phyloP scores from a whole-genome alignment of 2,329 filamentous ascomycete genomes.

The Catunica adiposa region DNA sequence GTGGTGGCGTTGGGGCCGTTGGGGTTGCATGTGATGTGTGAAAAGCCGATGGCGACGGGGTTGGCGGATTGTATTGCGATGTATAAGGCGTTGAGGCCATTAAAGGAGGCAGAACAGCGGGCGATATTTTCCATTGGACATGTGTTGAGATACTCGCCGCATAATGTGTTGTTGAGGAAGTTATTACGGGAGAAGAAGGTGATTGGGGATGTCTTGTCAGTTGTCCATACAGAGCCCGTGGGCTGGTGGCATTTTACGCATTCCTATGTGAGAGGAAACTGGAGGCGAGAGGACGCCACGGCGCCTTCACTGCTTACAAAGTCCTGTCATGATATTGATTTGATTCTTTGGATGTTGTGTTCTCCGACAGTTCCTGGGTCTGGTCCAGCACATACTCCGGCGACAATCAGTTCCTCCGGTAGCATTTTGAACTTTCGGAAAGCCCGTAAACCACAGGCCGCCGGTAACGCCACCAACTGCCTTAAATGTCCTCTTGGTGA shows the following conservation, averaged over 20 bases:
- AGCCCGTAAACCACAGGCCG: constrained; percentile 56
- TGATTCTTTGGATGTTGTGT: constrained; percentile 79
- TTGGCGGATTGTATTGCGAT: constrained; percentile 65
- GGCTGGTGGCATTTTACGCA: constrained; percentile 95
- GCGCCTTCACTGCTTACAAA: constrained; percentile 80
- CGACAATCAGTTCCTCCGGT: constrained; percentile 59
- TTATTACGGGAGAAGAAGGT: constrained; percentile 57
- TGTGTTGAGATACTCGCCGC: constrained; percentile 81
- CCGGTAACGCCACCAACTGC: constrained; percentile 72
- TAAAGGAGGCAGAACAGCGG: constrained; percentile 18
- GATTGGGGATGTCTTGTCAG: constrained; percentile 69
- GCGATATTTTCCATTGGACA: constrained; percentile 76
- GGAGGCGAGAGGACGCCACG: constrained; percentile 64
- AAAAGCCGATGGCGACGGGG: constrained; percentile 79
- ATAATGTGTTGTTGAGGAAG: constrained; percentile 71
- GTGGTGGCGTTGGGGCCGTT: constrained; percentile 55
- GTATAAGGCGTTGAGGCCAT: constrained; percentile 37
- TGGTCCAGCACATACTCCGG: constrained; percentile 51
- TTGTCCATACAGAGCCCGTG: constrained; percentile 86
- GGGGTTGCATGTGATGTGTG: constrained; percentile 73
- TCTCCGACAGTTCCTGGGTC: constrained; percentile 39
- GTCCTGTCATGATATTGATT: constrained; percentile 90
- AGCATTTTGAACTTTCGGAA: constrained; percentile 62
- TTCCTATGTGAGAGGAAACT: constrained; percentile 84
- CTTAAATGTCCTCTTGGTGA: constrained; percentile 45